phyloP scores from a whole-genome alignment of 768 basidiomycete species.

The Lentinula raphanica region DNA sequence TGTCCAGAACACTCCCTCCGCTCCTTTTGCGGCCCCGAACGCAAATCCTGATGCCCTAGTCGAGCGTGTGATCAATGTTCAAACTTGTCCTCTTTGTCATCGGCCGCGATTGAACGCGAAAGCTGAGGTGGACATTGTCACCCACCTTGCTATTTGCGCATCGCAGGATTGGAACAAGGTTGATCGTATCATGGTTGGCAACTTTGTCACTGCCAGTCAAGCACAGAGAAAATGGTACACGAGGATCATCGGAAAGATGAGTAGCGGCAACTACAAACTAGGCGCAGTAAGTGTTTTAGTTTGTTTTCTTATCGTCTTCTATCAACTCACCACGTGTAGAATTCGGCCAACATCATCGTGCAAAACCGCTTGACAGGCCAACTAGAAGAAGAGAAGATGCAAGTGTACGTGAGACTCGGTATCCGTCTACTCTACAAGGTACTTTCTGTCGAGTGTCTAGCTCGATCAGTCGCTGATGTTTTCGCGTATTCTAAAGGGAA shows the following conservation, averaged over 20 bases:
- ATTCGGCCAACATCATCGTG: slow-evolving; percentile 97
- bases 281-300: slow-evolving; percentile 69
- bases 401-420: slow-evolving; percentile 85
- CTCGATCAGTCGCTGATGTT: not conserved
- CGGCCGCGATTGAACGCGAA: slow-evolving; percentile 79
- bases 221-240: slow-evolving; percentile 98
- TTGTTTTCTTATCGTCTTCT: not conserved
- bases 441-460: slow-evolving; percentile 6
- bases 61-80: slow-evolving; percentile 92
- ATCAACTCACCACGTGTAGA: slow-evolving; percentile 37
- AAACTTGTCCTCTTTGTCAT: slow-evolving; percentile 91
- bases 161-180: slow-evolving; percentile 89
- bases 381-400: slow-evolving; percentile 97
- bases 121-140: slow-evolving; percentile 91
- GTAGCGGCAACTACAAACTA: slow-evolving; percentile 80
- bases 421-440: slow-evolving; percentile 90
- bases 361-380: slow-evolving; percentile 91
- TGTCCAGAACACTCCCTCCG: slow-evolving; percentile 6
- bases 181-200: slow-evolving; percentile 85
- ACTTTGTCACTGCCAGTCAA: slow-evolving; percentile 91
- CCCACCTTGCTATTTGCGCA: slow-evolving; percentile 95
- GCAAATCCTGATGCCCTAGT: slow-evolving; percentile 29
- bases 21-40: not conserved
- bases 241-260: slow-evolving; percentile 81
- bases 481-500: slow-evolving; percentile 47